Evolutionary conservation across 352 stramenopile genomes (phyloP).

Genomic region (Phytophthora podocarpi): DNA sequence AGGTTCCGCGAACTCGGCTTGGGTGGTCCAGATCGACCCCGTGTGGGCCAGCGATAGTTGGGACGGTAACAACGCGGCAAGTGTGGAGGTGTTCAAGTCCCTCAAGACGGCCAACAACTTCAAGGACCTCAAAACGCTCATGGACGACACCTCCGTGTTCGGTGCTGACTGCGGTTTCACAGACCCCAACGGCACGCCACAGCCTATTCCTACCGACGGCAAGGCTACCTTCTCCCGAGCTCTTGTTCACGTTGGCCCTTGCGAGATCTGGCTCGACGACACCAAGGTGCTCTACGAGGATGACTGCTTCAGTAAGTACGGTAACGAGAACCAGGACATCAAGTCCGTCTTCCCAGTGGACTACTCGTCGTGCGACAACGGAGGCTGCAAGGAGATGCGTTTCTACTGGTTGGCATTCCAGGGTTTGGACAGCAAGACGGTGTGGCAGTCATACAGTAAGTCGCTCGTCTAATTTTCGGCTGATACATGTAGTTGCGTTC

Average conservation of each 20-base stretch:
- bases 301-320: conserved; percentile 32
- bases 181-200: conserved; percentile 17
- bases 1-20: conserved; percentile 22
- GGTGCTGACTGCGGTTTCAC: conserved; percentile 32
- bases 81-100: conserved; percentile 10
- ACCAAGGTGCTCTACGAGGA: conserved; percentile 32
- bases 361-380: conserved; percentile 32
- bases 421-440: conserved; percentile 20
- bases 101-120: conserved; percentile 23
- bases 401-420: conserved; percentile 46
- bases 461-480: not conserved
- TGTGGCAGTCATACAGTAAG: conserved; percentile 41
- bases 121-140: conserved; percentile 21
- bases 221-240: conserved; percentile 26
- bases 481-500: too few species aligned
- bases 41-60: conserved; percentile 21
- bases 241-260: conserved; percentile 27
- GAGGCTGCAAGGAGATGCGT: conserved; percentile 31
- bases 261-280: too few species aligned
- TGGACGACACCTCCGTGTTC: conserved; percentile 29
- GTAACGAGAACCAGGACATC: conserved; percentile 23
- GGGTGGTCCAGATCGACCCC: conserved; percentile 31
- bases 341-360: conserved; percentile 38
- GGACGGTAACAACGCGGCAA: conserved; percentile 12
- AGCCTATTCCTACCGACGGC: conserved; percentile 21